These are phyloP conservation scores for Calonectria hongkongensis DNA, from an alignment of 2,329 filamentous ascomycete species.

Conservation along the genomic window DNA sequence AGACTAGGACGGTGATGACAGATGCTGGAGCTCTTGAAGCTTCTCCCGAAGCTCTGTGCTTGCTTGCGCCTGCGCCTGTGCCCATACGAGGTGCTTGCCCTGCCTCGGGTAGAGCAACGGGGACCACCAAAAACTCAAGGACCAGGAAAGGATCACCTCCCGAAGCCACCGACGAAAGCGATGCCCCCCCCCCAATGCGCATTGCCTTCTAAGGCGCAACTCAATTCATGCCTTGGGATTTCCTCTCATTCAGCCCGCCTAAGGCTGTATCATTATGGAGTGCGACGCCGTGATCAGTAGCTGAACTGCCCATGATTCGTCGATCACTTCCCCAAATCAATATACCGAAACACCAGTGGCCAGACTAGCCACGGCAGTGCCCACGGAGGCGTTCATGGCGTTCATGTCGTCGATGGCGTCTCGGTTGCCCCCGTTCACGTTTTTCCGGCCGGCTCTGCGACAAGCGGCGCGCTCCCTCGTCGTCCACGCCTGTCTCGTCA, in stretches of 20 bases:
- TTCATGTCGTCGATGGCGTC: conserved; percentile 40
- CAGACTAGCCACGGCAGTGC: conserved; percentile 41
- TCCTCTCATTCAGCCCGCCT: conserved; percentile 19
- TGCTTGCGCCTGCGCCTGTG: background rate
- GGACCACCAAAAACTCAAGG: conserved; percentile 46
- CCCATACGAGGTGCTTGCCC: conserved; percentile 19
- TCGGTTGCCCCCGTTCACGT: conserved; percentile 47
- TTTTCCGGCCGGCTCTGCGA: conserved; percentile 36
- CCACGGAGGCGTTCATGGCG: conserved; percentile 37
- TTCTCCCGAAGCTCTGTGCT: conserved; percentile 10
- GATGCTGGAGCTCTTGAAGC: conserved; percentile 4
- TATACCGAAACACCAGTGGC: conserved; percentile 38
- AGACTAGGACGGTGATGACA: conserved; percentile 20
- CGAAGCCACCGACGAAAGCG: conserved; percentile 48
- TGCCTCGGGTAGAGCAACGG: conserved; percentile 34
- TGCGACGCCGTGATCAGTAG: conserved; percentile 45
- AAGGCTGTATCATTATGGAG: conserved; percentile 48
- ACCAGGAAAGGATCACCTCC: conserved; percentile 34
- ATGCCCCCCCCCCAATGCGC: background rate
- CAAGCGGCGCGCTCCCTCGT: background rate
- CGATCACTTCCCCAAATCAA: conserved; percentile 50
- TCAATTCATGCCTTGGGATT: conserved; percentile 20
- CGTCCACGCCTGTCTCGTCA: conserved; percentile 35
- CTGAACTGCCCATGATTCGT: conserved; percentile 35
- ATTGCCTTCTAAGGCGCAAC: conserved; percentile 37